A percentile compares a stretch with the other conserved stretches of the same genome.
Evolutionary conservation across 164 flowering plant species (phyloP).

Genomic region (Platanus orientalis): DNA sequence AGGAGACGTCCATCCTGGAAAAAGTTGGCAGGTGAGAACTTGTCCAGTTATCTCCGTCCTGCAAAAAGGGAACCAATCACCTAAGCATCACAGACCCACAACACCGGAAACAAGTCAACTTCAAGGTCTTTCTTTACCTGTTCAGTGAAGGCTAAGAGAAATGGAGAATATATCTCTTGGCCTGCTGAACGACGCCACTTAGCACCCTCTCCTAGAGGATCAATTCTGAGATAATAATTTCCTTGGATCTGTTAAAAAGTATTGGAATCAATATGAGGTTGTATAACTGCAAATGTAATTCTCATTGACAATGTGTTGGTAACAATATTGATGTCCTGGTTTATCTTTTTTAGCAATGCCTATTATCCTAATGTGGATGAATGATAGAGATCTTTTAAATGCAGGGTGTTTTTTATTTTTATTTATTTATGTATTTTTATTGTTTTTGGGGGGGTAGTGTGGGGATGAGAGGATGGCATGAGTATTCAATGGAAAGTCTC

Average conservation of each 20-base stretch:
- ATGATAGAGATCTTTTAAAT: too few species aligned
- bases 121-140: slow-evolving; percentile 38
- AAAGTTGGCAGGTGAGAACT: slow-evolving; percentile 44
- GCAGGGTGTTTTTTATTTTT: too few species aligned
- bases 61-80: slow-evolving; percentile 18
- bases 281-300: background rate
- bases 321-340: too few species aligned
- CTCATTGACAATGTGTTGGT: background rate
- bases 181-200: slow-evolving; percentile 92
- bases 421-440: too few species aligned
- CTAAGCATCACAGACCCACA: background rate
- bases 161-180: slow-evolving; percentile 95
- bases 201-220: slow-evolving; percentile 88
- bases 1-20: slow-evolving; percentile 64
- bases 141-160: slow-evolving; percentile 84
- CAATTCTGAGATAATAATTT: slow-evolving; percentile 69
- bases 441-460: too few species aligned
- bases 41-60: slow-evolving; percentile 64
- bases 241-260: slow-evolving; percentile 67
- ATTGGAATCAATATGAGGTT: background rate
- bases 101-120: slow-evolving; percentile 2
- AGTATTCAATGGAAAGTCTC: too few species aligned
- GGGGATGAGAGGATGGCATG: too few species aligned
- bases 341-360: too few species aligned
- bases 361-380: too few species aligned